These are phyloP conservation scores for Plenodomus biglobosus DNA, from an alignment of 2,329 filamentous ascomycete genomes.

Conservation along the genomic window DNA sequence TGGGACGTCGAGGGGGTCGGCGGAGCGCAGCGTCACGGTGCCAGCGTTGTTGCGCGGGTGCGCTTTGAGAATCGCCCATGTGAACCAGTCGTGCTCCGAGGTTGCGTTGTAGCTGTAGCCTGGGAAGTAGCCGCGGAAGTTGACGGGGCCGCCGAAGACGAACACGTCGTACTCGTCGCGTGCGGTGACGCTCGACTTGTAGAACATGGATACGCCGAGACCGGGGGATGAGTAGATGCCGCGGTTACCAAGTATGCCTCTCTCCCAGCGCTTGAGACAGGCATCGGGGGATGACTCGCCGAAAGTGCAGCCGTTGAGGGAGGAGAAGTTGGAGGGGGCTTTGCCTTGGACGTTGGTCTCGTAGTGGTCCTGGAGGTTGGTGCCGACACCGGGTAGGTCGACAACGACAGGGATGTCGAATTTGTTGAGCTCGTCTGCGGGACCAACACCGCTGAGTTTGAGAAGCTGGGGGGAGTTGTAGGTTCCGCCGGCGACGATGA, in stretches of 20 bases:
- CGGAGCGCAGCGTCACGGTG: constrained; percentile 61
- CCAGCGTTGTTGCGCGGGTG: constrained; percentile 65
- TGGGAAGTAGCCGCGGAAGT: constrained; percentile 60
- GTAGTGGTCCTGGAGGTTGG: constrained; percentile 66
- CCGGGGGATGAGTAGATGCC: constrained; percentile 55
- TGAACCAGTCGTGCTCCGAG: constrained; percentile 51
- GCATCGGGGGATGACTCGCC: constrained; percentile 46
- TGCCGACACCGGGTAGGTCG: constrained; percentile 64
- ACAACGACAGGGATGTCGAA: constrained; percentile 58
- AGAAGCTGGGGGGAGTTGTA: constrained; percentile 67
- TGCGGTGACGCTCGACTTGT: constrained; percentile 47
- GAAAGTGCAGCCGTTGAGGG: constrained; percentile 47
- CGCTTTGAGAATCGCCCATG: constrained; percentile 60
- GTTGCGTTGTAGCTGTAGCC: constrained; percentile 57
- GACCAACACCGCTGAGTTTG: constrained; percentile 65
- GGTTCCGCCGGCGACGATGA: constrained; percentile 50
- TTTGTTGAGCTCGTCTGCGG: constrained; percentile 53
- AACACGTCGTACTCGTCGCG: constrained; percentile 58
- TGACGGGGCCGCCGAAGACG: constrained; percentile 57
- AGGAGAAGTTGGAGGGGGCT: constrained; percentile 39
- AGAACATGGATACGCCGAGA: constrained; percentile 54
- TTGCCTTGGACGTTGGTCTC: constrained; percentile 53
- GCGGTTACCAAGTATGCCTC: constrained; percentile 47
- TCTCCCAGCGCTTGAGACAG: constrained; percentile 50
- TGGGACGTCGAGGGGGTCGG: constrained; percentile 65